Percentiles rank a stretch among this genome's conserved stretches.
These are phyloP conservation scores for Rhododendron griersonianum DNA, from an alignment of 148 eudicot genomes.

Conservation along the genomic window DNA sequence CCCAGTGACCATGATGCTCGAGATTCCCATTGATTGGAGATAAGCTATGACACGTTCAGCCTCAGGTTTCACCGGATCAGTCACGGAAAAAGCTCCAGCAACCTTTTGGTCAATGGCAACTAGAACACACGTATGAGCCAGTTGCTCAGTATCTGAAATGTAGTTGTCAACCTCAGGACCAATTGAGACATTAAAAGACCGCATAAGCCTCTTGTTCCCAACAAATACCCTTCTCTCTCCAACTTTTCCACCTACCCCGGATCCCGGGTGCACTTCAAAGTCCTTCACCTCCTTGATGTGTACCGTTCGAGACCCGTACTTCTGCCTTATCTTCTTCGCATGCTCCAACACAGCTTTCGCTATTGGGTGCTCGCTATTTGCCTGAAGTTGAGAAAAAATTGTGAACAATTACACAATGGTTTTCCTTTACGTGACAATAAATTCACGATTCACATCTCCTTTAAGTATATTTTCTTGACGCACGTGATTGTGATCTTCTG, in stretches of 20 bases:
- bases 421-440: not conserved
- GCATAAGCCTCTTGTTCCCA: constrained; percentile 90
- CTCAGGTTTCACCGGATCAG: constrained; percentile 96
- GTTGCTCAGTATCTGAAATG: constrained; percentile 53
- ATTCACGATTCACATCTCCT: not conserved
- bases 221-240: constrained; percentile 62
- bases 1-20: constrained; percentile 94
- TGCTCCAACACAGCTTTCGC: constrained; percentile 86
- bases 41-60: constrained; percentile 64
- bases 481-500: not conserved
- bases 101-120: constrained; percentile 72
- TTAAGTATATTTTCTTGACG: not conserved
- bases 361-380: constrained; percentile 92
- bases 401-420: not conserved
- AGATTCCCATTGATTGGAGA: constrained; percentile 68
- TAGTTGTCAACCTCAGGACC: constrained; percentile 53
- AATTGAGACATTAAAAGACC: constrained; percentile 44
- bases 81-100: constrained; percentile 89
- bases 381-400: constrained; percentile 31
- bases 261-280: constrained; percentile 91
- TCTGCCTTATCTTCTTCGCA: constrained; percentile 58
- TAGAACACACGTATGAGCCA: constrained; percentile 82
- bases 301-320: constrained; percentile 33
- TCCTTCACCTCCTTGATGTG: constrained; percentile 60
- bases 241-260: constrained; percentile 87